Conservation (phyloP, 2,329 filamentous ascomycete genomes). For the Calcarisporium arbuscula region DNA sequence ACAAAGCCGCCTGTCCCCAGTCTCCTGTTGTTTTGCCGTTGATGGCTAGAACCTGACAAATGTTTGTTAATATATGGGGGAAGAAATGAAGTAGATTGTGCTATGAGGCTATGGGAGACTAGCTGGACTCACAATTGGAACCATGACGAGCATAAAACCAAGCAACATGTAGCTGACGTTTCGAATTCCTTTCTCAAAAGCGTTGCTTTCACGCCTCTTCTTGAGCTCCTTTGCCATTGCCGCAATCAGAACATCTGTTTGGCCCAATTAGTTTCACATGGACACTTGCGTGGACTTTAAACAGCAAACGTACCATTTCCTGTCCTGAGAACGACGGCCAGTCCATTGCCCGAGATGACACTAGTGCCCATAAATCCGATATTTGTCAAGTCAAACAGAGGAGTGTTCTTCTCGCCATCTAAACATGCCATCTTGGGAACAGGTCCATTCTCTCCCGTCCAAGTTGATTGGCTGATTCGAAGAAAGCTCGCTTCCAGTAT, state of each 20-base stretch:
- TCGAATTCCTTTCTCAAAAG: conserved; percentile 21
- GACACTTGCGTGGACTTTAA: neutral
- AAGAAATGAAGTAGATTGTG: neutral
- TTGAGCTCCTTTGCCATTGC: conserved; percentile 19
- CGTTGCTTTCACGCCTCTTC: conserved; percentile 17
- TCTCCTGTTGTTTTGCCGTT: conserved; percentile 17
- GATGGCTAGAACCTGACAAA: conserved; percentile 16
- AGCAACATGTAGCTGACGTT: conserved; percentile 22
- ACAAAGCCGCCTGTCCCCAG: conserved; percentile 20
- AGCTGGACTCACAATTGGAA: conserved; percentile 18
- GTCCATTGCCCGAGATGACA: conserved; percentile 19
- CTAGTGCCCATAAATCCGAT: conserved; percentile 22
- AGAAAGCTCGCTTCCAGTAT: conserved; percentile 20
- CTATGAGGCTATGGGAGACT: neutral
- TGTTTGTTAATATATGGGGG: no score
- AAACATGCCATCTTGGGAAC: conserved; percentile 14
- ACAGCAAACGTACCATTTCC: conserved; percentile 9
- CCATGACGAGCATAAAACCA: conserved; percentile 22
- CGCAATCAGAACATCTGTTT: conserved; percentile 19
- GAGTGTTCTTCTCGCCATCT: conserved; percentile 13
- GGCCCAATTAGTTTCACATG: neutral
- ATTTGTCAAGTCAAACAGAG: conserved; percentile 19
- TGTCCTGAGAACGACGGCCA: conserved; percentile 18
- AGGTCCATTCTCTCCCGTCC: conserved; percentile 22
- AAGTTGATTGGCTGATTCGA: conserved; percentile 21